These are phyloP conservation scores for Boletus patriciae DNA, from an alignment of 768 basidiomycete species.

Conservation along the genomic window DNA sequence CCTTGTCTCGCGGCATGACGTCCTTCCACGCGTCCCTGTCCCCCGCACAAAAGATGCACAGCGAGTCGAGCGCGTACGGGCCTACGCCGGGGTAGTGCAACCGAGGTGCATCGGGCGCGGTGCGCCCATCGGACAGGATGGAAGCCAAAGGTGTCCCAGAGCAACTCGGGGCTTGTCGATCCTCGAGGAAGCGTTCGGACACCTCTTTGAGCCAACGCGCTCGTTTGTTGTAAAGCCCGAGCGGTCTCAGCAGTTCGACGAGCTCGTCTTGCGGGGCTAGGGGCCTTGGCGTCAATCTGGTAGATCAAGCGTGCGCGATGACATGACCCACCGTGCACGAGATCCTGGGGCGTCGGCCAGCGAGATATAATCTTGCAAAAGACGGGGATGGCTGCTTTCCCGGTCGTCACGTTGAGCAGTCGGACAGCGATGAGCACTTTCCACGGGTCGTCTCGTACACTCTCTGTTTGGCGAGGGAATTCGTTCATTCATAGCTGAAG, in stretches of 20 bases:
- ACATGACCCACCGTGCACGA: constrained; percentile 50
- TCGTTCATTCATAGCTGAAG: background rate
- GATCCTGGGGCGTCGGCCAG: constrained; percentile 58
- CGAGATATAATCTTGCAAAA: constrained; percentile 55
- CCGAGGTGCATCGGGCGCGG: constrained; percentile 43
- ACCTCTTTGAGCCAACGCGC: constrained; percentile 55
- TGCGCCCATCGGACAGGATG: background rate
- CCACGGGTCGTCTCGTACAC: constrained; percentile 60
- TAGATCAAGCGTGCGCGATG: background rate
- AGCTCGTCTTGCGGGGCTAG: constrained; percentile 48
- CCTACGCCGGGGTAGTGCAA: constrained; percentile 67
- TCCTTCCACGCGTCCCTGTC: constrained; percentile 53
- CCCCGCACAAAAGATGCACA: constrained; percentile 61
- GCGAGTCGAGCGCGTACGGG: constrained; percentile 72
- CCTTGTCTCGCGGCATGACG: constrained; percentile 68
- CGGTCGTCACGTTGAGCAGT: constrained; percentile 70
- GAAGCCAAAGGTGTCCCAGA: background rate
- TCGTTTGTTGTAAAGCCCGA: constrained; percentile 62
- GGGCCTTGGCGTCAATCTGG: background rate
- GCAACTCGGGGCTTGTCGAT: constrained; percentile 35
- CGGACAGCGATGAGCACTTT: constrained; percentile 66
- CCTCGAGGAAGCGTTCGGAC: constrained; percentile 50
- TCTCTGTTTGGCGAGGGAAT: constrained; percentile 30
- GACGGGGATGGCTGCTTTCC: constrained; percentile 61
- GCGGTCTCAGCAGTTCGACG: constrained; percentile 44